phyloP scores from a whole-genome alignment of 495 filamentous ascomycete genomes.

The Talaromyces thailandensis region DNA sequence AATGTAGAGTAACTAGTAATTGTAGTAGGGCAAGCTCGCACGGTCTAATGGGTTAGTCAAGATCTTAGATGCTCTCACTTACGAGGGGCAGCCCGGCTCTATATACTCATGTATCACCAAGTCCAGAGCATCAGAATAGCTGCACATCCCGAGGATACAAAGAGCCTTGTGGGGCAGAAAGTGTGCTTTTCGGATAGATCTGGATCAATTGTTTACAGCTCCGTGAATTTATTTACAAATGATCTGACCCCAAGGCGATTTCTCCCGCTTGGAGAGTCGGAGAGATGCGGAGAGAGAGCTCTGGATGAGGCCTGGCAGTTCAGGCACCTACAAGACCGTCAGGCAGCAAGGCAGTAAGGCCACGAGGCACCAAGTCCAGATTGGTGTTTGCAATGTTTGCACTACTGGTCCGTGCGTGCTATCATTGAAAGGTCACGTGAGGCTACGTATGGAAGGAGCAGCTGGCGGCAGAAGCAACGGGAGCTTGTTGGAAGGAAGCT shows the following conservation, averaged over 20 bases:
- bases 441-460: background rate
- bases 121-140: background rate
- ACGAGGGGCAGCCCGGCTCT: background rate
- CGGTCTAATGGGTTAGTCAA: background rate
- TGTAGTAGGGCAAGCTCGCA: background rate
- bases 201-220: background rate
- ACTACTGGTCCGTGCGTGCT: background rate
- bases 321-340: background rate
- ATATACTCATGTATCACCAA: background rate
- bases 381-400: conserved; percentile 2
- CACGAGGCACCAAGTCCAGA: background rate
- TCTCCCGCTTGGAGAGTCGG: conserved; percentile 4
- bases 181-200: background rate
- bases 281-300: conserved; percentile 1
- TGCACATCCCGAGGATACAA: background rate
- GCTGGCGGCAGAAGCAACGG: background rate
- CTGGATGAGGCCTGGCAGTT: no score
- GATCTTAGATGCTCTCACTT: background rate
- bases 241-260: conserved; percentile 1
- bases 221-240: background rate
- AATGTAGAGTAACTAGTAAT: background rate
- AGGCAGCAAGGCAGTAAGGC: background rate
- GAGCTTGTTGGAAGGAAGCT: conserved; percentile 4
- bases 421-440: background rate
- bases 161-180: background rate